A percentile compares a stretch with the other conserved stretches of the same genome.
These are phyloP conservation scores for Tetracladium marchalianum DNA, from an alignment of 495 filamentous ascomycete genomes.

Conservation along the genomic window DNA sequence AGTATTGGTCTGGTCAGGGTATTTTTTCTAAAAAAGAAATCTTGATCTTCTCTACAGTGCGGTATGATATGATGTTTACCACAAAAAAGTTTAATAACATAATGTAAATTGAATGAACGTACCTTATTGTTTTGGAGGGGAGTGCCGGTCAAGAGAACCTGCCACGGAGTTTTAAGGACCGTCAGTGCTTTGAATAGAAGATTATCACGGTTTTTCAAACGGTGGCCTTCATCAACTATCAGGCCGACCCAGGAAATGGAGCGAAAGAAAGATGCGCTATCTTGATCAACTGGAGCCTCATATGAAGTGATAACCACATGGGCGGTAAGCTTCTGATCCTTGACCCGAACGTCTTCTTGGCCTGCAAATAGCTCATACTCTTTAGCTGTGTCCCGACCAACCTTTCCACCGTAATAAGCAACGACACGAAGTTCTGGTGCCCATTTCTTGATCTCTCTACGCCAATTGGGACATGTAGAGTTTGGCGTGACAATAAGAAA, in stretches of 20 bases:
- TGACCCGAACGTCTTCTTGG: conserved; percentile 48
- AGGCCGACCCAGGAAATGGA: conserved; percentile 75
- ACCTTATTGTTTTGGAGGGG: conserved; percentile 86
- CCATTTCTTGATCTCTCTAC: conserved; percentile 93
- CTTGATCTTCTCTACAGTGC: no score
- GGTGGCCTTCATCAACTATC: conserved; percentile 92
- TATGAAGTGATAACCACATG: conserved; percentile 95
- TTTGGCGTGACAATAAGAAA: conserved; percentile 93
- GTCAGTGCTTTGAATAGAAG: conserved; percentile 66
- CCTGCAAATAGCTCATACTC: conserved; percentile 76
- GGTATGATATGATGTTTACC: no score
- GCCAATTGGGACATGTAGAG: conserved; percentile 92
- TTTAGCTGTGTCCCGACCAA: conserved; percentile 58
- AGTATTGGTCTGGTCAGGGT: no score
- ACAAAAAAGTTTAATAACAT: no score
- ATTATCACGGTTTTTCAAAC: conserved; percentile 87
- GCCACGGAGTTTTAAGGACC: conserved; percentile 64
- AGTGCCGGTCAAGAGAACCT: conserved; percentile 78
- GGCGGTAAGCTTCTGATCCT: no score
- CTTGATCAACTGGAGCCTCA: conserved; percentile 66
- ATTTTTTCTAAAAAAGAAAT: no score
- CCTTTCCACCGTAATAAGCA: conserved; percentile 72
- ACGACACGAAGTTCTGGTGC: conserved; percentile 77
- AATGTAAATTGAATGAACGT: no score
- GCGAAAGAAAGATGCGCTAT: conserved; percentile 50